phyloP scores from a whole-genome alignment of 371 early-diverging fungal genomes.

The Mucor plumbeus region DNA sequence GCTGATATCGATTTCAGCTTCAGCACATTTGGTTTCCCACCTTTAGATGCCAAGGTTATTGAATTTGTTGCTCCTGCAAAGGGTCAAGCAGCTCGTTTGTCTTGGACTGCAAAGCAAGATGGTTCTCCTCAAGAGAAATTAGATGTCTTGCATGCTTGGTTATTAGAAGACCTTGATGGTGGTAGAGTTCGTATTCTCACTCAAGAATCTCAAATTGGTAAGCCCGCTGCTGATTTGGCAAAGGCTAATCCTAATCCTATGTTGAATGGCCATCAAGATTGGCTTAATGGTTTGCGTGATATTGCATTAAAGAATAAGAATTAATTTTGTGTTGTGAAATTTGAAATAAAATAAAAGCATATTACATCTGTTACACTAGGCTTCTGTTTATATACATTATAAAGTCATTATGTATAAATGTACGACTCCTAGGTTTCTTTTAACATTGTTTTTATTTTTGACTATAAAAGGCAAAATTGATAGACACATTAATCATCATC shows the following conservation, averaged over 20 bases:
- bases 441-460: not conserved
- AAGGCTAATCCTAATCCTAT: slow-evolving; percentile 22
- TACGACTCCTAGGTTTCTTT: not conserved
- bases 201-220: slow-evolving; percentile 24
- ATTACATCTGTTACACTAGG: no score
- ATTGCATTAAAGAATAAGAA: slow-evolving; percentile 16
- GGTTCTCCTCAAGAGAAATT: slow-evolving; percentile 4
- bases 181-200: slow-evolving; percentile 22
- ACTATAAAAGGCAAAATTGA: not conserved
- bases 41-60: slow-evolving; percentile 1
- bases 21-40: slow-evolving; percentile 24
- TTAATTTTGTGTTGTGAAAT: not conserved
- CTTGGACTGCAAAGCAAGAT: slow-evolving; percentile 23
- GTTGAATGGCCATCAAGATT: slow-evolving; percentile 24
- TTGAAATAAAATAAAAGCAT: no score
- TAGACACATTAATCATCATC: not conserved
- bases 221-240: slow-evolving; percentile 11
- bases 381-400: not conserved
- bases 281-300: slow-evolving; percentile 17
- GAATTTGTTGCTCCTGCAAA: slow-evolving; percentile 9
- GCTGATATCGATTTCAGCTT: slow-evolving; percentile 14
- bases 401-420: not conserved
- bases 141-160: slow-evolving; percentile 22
- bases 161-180: slow-evolving; percentile 16
- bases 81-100: slow-evolving; percentile 10